Conservation (phyloP, 1,284 basidiomycete species). For the Ustilago tritici region DNA sequence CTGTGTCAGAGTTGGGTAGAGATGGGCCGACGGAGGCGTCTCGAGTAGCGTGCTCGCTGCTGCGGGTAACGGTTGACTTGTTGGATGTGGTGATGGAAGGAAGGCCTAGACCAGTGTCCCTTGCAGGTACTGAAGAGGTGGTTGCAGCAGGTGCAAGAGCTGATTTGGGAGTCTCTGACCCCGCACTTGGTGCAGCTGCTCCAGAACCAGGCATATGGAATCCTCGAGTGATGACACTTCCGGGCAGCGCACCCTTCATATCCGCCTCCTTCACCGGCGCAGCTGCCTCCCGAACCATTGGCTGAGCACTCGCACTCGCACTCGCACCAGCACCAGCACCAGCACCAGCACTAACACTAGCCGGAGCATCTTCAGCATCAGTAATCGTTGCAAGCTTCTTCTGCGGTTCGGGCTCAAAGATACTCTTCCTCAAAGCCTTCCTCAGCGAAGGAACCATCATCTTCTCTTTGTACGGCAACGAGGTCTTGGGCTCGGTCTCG, state of each 20-base stretch:
- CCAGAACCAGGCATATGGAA: slow-evolving; percentile 37
- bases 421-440: slow-evolving; percentile 53
- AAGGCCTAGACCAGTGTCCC: slow-evolving; percentile 24
- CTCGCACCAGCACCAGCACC: not conserved
- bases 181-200: not conserved
- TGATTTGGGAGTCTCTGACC: slow-evolving; percentile 14
- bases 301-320: slow-evolving; percentile 1
- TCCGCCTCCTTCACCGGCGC: slow-evolving; percentile 15
- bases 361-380: slow-evolving; percentile 38
- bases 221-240: slow-evolving; percentile 48
- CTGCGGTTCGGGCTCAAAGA: slow-evolving; percentile 31
- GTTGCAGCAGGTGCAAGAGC: slow-evolving; percentile 2
- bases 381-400: slow-evolving; percentile 47
- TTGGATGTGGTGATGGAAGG: slow-evolving; percentile 15
- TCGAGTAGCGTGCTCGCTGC: slow-evolving; percentile 13
- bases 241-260: slow-evolving; percentile 36
- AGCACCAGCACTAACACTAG: slow-evolving; percentile 24
- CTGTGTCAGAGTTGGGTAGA: slow-evolving; percentile 34
- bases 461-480: slow-evolving; percentile 66
- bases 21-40: slow-evolving; percentile 34
- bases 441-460: slow-evolving; percentile 66
- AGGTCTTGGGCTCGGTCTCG: slow-evolving; percentile 68
- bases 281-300: slow-evolving; percentile 4
- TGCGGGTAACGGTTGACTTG: slow-evolving; percentile 20
- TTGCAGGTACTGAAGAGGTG: not conserved